Conservation (phyloP, 345 rosid species). For the Hibiscus mutabilis region DNA sequence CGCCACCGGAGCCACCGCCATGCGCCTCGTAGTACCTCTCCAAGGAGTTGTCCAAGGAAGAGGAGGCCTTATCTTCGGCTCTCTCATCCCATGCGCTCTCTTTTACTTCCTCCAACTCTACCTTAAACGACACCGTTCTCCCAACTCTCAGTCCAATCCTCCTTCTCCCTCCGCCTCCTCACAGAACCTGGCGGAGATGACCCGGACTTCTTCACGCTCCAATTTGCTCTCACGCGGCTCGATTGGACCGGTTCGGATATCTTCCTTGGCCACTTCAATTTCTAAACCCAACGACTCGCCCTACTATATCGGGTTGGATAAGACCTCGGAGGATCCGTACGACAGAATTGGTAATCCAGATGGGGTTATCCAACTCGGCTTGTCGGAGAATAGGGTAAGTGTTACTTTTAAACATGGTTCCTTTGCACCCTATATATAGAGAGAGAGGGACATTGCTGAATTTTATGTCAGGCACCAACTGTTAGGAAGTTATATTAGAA, state of each 20-base stretch:
- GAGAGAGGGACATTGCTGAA: no score
- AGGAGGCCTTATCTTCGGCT: conserved; percentile 72
- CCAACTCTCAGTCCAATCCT: conserved; percentile 25
- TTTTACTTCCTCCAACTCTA: conserved; percentile 70
- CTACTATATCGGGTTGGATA: conserved; percentile 64
- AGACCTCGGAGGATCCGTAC: conserved; percentile 52
- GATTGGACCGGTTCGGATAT: conserved; percentile 46
- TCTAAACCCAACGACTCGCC: conserved; percentile 60
- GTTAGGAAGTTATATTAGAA: no score
- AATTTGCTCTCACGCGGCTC: conserved; percentile 47
- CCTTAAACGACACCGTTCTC: conserved; percentile 59
- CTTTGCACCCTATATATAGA: no score
- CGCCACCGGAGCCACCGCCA: conserved; percentile 31
- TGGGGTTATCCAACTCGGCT: conserved; percentile 82
- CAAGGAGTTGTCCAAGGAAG: conserved; percentile 79
- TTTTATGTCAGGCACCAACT: no score
- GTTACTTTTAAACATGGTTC: background rate
- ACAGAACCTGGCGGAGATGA: conserved; percentile 34
- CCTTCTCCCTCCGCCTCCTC: conserved; percentile 42
- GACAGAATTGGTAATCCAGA: conserved; percentile 40
- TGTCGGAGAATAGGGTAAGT: conserved; percentile 73
- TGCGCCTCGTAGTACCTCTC: conserved; percentile 80
- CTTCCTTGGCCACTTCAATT: conserved; percentile 48
- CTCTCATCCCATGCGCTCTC: conserved; percentile 83
- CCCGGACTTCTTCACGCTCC: conserved; percentile 52